phyloP scores from a whole-genome alignment of 331 rosid genomes.

The Cydonia oblonga region DNA sequence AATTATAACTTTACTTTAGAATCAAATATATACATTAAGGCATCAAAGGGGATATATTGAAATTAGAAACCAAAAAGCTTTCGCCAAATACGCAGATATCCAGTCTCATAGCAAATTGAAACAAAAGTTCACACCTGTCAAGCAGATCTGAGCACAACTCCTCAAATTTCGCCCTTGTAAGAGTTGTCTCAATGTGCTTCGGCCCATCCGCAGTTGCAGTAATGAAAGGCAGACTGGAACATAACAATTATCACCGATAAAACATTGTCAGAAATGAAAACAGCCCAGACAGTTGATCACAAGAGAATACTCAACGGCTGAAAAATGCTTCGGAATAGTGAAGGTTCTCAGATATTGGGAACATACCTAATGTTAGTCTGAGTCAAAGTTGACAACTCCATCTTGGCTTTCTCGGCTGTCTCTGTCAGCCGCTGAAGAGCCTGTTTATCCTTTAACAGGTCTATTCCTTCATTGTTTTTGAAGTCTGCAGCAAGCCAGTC shows the following conservation, averaged over 20 bases:
- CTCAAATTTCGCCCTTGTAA: slow-evolving; percentile 31
- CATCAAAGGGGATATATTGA: background rate
- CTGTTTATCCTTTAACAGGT: slow-evolving; percentile 29
- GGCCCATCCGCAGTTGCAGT: slow-evolving; percentile 32
- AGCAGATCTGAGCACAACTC: slow-evolving; percentile 29
- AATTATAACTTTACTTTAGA: background rate
- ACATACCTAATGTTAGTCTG: slow-evolving; percentile 25
- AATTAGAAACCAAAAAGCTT: background rate
- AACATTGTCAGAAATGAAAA: background rate
- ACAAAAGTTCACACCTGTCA: slow-evolving; percentile 16
- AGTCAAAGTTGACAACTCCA: slow-evolving; percentile 32
- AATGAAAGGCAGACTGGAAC: slow-evolving; percentile 19
- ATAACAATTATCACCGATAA: background rate
- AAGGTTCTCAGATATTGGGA: background rate
- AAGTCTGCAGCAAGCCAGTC: slow-evolving; percentile 26
- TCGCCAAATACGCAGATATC: background rate
- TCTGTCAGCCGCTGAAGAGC: slow-evolving; percentile 35
- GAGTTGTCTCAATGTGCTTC: slow-evolving; percentile 30
- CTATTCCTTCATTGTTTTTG: slow-evolving; percentile 27
- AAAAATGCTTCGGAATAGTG: background rate
- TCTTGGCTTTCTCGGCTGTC: slow-evolving; percentile 33
- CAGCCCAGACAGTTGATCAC: background rate
- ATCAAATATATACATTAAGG: background rate
- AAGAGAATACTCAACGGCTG: background rate
- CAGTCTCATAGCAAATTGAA: background rate